Conservation (phyloP, 192 early-diverging fungal genomes). For the Phlyctochytrium arcticum region DNA sequence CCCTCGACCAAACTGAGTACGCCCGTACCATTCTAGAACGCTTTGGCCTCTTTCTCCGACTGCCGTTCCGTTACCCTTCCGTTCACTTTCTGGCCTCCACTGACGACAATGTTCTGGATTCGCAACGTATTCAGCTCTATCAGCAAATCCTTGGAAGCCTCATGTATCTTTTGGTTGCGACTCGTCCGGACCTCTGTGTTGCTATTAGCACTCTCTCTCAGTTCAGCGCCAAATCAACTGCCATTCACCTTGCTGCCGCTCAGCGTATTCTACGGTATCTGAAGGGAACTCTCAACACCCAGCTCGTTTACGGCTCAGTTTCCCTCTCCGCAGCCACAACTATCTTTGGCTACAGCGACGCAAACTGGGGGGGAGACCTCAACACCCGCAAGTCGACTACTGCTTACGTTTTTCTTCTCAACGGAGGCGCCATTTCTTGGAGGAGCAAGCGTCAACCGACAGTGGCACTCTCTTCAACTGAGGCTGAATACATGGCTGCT, state of each 20-base stretch:
- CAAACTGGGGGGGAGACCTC: conserved; percentile 37
- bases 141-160: neutral
- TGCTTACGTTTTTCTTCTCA: conserved; percentile 28
- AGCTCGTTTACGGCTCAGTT: neutral
- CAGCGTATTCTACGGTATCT: conserved; percentile 25
- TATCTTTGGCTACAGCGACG: conserved; percentile 32
- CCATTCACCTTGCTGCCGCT: neutral
- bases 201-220: conserved; percentile 1
- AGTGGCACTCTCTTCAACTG: conserved; percentile 26
- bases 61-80: neutral
- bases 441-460: conserved; percentile 12
- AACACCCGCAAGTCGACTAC: conserved; percentile 25
- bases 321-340: too few relatives aligned
- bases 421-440: conserved; percentile 12
- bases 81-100: neutral
- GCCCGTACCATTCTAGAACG: neutral
- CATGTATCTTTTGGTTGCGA: conserved; percentile 7
- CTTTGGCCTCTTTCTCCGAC: neutral
- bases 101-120: too few relatives aligned
- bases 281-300: conserved; percentile 10
- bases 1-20: neutral
- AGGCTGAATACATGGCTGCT: conserved; percentile 19
- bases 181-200: neutral
- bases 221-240: neutral
- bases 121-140: neutral